Conservation (phyloP, 257 asterid genomes). For the Gynochthodes officinalis region DNA sequence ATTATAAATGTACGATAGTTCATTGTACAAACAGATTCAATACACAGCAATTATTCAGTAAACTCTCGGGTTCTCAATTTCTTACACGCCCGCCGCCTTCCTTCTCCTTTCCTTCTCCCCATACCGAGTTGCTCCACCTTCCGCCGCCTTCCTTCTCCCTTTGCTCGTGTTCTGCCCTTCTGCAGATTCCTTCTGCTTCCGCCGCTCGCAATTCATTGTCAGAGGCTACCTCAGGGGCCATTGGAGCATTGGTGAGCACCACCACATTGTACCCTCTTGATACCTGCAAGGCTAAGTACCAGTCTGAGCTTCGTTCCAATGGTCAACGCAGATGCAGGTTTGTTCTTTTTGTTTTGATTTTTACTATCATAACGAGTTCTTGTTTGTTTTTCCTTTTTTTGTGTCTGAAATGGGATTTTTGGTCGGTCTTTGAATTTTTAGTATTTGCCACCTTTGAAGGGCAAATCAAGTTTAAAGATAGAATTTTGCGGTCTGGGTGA, state of each 20-base stretch:
- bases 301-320: constrained; percentile 37
- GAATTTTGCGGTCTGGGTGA: neutral
- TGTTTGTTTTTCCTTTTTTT: neutral
- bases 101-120: too few species aligned
- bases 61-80: too few species aligned
- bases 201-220: too few species aligned
- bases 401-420: neutral
- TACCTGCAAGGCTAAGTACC: constrained; percentile 47
- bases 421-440: neutral
- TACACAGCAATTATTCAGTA: too few species aligned
- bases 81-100: too few species aligned
- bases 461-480: neutral
- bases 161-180: too few species aligned
- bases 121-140: too few species aligned
- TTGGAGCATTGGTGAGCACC: constrained; percentile 43
- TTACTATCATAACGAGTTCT: neutral
- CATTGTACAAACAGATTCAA: too few species aligned
- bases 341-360: neutral
- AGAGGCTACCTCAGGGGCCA: constrained; percentile 46
- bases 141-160: too few species aligned
- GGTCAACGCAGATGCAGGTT: constrained; percentile 44
- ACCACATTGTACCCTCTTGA: constrained; percentile 44
- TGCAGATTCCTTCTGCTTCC: too few species aligned
- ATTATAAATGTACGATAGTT: too few species aligned
- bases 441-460: neutral